Evolutionary conservation across 768 basidiomycete genomes (phyloP).

Genomic region (Mycena filopes): DNA sequence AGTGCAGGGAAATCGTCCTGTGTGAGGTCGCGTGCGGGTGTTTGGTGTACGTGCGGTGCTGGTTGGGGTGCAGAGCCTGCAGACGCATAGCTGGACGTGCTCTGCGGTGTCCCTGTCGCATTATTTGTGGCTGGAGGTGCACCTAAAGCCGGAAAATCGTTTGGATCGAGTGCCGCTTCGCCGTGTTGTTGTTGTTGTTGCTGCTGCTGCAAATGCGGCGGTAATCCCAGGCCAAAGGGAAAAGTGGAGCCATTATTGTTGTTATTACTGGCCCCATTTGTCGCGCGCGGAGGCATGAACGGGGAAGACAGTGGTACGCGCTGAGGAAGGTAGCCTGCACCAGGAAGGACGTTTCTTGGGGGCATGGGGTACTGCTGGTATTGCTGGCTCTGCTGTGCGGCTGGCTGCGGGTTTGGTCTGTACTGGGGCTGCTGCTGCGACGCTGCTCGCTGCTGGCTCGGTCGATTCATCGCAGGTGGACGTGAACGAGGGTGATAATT

Average conservation of each 20-base stretch:
- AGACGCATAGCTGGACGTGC: conserved; percentile 45
- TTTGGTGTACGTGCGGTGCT: conserved; percentile 36
- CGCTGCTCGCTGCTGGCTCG: conserved; percentile 24
- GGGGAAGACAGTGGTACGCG: conserved; percentile 70
- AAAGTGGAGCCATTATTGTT: no score
- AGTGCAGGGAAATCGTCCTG: conserved; percentile 92
- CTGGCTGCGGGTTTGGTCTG: conserved; percentile 28
- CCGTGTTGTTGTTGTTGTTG: conserved; percentile 60
- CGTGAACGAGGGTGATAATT: no score
- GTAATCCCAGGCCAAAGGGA: conserved; percentile 65
- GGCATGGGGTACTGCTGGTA: conserved; percentile 68
- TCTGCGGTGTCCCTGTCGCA: conserved; percentile 42
- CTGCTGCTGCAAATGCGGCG: conserved; percentile 57
- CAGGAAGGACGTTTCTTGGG: conserved; percentile 63
- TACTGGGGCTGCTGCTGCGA: conserved; percentile 33
- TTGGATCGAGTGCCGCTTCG: conserved; percentile 85
- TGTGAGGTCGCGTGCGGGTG: conserved; percentile 75
- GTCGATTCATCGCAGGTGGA: conserved; percentile 30
- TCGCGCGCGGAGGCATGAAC: conserved; percentile 68
- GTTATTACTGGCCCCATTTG: conserved; percentile 27
- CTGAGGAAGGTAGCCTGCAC: conserved; percentile 62
- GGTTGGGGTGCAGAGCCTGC: conserved; percentile 85
- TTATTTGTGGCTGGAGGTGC: conserved; percentile 61
- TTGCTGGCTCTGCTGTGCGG: conserved; percentile 43
- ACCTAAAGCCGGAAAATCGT: conserved; percentile 90